Conservation (phyloP, 169 alveolate species). For the Plasmodium vivax region DNA sequence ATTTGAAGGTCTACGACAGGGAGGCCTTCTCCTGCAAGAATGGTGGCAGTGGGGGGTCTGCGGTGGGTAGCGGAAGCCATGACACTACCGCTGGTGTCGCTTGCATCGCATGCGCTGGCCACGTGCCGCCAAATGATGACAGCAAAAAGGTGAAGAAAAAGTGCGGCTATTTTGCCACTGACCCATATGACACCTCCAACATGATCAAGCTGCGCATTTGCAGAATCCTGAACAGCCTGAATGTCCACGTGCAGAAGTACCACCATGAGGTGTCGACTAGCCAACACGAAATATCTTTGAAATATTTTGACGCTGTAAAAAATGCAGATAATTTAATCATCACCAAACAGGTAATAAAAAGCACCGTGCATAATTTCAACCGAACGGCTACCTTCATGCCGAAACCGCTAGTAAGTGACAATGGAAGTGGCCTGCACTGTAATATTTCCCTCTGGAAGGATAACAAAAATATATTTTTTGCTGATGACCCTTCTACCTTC, state of each 20-base stretch:
- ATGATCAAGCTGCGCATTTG: conserved; percentile 80
- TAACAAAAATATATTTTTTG: conserved; percentile 81
- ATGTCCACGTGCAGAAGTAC: conserved; percentile 84
- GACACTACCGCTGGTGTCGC: not conserved
- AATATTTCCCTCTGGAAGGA: conserved; percentile 86
- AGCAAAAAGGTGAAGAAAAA: conserved; percentile 72
- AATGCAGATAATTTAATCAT: conserved; percentile 81
- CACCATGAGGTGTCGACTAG: conserved; percentile 89
- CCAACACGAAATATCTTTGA: conserved; percentile 85
- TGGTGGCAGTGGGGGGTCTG: conserved; percentile 43
- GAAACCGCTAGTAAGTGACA: conserved; percentile 82
- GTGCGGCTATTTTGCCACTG: conserved; percentile 81
- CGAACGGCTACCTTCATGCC: conserved; percentile 89
- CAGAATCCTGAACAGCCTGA: conserved; percentile 67
- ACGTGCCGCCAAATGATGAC: conserved; percentile 21
- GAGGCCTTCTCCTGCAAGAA: conserved; percentile 65
- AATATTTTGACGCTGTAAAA: conserved; percentile 71
- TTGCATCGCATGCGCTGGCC: not conserved
- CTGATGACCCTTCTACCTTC: conserved; percentile 78
- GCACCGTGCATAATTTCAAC: conserved; percentile 77
- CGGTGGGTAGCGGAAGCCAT: conserved; percentile 73
- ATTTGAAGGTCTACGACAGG: conserved; percentile 72
- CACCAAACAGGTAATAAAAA: conserved; percentile 81
- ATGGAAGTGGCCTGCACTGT: conserved; percentile 87
- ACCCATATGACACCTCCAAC: conserved; percentile 81